A percentile compares a stretch with the other conserved stretches of the same genome.
phyloP scores from a whole-genome alignment of 1,139 yeast genomes.

The Yamadazyma songkhlaensis region DNA sequence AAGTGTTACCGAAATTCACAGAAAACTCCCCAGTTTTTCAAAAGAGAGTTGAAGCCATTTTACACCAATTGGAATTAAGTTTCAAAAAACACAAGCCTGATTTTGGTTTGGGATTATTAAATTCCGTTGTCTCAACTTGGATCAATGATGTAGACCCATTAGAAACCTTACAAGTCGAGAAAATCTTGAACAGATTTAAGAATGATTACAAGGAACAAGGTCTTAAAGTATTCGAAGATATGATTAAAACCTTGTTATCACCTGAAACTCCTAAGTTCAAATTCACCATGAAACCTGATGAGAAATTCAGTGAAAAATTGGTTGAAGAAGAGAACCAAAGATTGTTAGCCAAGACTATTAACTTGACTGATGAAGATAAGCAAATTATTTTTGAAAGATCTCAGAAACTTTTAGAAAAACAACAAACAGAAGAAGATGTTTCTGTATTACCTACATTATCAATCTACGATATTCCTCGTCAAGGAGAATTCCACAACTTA shows the following conservation, averaged over 20 bases:
- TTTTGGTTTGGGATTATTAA: constrained; percentile 79
- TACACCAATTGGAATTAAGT: constrained; percentile 82
- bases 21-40: constrained; percentile 48
- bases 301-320: constrained; percentile 47
- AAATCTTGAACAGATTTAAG: constrained; percentile 56
- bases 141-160: constrained; percentile 76
- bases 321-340: constrained; percentile 55
- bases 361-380: constrained; percentile 55
- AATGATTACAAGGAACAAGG: constrained; percentile 56
- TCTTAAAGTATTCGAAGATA: constrained; percentile 51
- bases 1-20: constrained; percentile 40
- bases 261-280: constrained; percentile 54
- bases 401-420: constrained; percentile 55
- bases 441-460: constrained; percentile 77
- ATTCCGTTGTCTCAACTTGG: constrained; percentile 79
- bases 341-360: constrained; percentile 40
- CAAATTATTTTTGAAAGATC: constrained; percentile 62
- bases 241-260: constrained; percentile 52
- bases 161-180: constrained; percentile 62
- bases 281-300: constrained; percentile 75
- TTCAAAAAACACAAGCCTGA: constrained; percentile 88
- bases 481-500: constrained; percentile 42
- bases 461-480: constrained; percentile 66
- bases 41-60: constrained; percentile 72
- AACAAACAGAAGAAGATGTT: constrained; percentile 67